A percentile compares a stretch with the other conserved stretches of the same genome.
Evolutionary conservation across 805 yeast genomes (phyloP).

Genomic region (Ogataea siamensis): DNA sequence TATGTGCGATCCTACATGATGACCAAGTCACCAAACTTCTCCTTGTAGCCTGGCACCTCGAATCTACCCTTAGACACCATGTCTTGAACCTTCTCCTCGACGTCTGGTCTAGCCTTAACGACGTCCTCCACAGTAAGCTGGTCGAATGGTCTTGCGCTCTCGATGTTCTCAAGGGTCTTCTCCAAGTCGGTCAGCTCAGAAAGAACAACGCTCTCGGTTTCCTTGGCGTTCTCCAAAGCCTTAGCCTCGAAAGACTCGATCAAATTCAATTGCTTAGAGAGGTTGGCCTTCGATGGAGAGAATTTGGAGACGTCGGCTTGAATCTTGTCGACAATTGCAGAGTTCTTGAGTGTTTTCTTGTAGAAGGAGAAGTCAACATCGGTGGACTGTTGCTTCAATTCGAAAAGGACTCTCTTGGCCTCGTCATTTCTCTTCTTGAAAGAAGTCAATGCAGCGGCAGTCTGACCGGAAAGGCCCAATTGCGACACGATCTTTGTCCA

Average conservation of each 20-base stretch:
- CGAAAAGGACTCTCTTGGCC: slow-evolving; percentile 79
- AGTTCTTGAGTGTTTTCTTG: slow-evolving; percentile 78
- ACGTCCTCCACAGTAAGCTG: slow-evolving; percentile 95
- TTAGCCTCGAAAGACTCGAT: slow-evolving; percentile 91
- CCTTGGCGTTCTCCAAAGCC: slow-evolving; percentile 93
- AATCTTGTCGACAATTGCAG: slow-evolving; percentile 72
- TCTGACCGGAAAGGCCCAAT: slow-evolving; percentile 88
- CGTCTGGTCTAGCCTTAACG: slow-evolving; percentile 93
- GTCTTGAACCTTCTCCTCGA: slow-evolving; percentile 91
- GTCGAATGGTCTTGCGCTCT: slow-evolving; percentile 96
- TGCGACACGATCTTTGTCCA: slow-evolving; percentile 90
- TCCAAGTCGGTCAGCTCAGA: slow-evolving; percentile 83
- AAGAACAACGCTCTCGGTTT: slow-evolving; percentile 84
- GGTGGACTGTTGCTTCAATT: slow-evolving; percentile 69
- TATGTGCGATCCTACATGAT: slow-evolving; percentile 59
- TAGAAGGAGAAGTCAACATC: slow-evolving; percentile 80
- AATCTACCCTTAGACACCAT: slow-evolving; percentile 96
- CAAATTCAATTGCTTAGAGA: slow-evolving; percentile 84
- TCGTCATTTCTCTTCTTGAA: slow-evolving; percentile 99
- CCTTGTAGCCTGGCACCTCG: slow-evolving; percentile 98
- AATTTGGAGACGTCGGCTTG: slow-evolving; percentile 73
- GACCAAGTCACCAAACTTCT: slow-evolving; percentile 95
- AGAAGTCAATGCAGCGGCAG: slow-evolving; percentile 82
- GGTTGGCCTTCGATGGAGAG: slow-evolving; percentile 83
- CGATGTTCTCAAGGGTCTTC: slow-evolving; percentile 88